phyloP scores from a whole-genome alignment of 2,329 filamentous ascomycete genomes.

The Setomelanomma holmii region DNA sequence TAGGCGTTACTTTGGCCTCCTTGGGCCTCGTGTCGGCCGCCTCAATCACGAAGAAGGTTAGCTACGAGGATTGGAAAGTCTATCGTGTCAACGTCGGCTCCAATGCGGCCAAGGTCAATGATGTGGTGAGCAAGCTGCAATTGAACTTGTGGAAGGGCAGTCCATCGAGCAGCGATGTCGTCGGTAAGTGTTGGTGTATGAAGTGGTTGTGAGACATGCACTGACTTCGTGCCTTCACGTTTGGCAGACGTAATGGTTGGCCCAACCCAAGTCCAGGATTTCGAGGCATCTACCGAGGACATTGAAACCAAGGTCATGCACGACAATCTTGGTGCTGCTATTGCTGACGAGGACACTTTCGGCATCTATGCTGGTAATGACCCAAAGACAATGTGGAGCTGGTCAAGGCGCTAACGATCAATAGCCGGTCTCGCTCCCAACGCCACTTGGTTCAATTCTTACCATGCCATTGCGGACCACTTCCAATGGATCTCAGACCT shows the following conservation, averaged over 20 bases:
- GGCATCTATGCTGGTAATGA: conserved; percentile 41
- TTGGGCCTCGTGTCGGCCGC: conserved; percentile 42
- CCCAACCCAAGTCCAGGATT: conserved; percentile 37
- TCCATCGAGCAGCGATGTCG: conserved; percentile 38
- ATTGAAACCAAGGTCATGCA: conserved; percentile 45
- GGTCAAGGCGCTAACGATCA: conserved; percentile 21
- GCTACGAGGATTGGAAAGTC: conserved; percentile 47
- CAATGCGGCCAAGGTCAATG: conserved; percentile 34
- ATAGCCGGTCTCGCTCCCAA: conserved; percentile 39
- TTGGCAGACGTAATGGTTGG: conserved; percentile 47
- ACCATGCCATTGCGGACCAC: conserved; percentile 47
- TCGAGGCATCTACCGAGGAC: conserved; percentile 33
- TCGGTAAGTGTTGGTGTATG: conserved; percentile 16
- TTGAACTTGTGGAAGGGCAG: conserved; percentile 46
- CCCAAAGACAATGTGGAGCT: conserved; percentile 6
- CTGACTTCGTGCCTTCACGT: background rate
- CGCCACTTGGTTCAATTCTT: conserved; percentile 46
- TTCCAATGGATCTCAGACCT: conserved; percentile 44
- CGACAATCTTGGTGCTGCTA: conserved; percentile 46
- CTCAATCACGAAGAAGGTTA: conserved; percentile 37
- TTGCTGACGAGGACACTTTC: conserved; percentile 40
- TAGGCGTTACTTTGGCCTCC: conserved; percentile 37
- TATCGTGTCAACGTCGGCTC: conserved; percentile 44
- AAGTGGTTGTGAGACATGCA: background rate
- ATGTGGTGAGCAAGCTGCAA: conserved; percentile 39